Base-by-base conservation (phyloP, 2,329 filamentous ascomycete species). In the Xylaria sp. region DNA sequence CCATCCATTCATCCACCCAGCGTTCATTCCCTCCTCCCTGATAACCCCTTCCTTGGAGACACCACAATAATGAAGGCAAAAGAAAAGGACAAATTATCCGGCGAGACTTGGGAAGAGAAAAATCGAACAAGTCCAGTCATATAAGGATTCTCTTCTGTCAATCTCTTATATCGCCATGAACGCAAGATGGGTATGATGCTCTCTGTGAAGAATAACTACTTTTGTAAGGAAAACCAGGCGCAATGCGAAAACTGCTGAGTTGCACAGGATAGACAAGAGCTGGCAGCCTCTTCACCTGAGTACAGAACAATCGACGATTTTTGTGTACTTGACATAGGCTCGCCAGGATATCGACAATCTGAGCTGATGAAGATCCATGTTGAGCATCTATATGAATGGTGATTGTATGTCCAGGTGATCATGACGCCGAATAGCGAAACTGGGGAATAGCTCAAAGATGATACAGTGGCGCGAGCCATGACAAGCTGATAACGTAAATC, bases 101-200 rank as follows among this genome's bases (percentile, higher is more conserved):
- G 25, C 54, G 63, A 64, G 69, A 69, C 58, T 66, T 28, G 28
- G 28, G n/a, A 41, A 25, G 51, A 46, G n/a, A 61, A 64, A 36
- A 55, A 66, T 36, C 15, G 23, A 48, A 48, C 28, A 65, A 70
- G 62, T 33, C 46, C 51, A 55, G 59, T 62, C 62, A 61, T 62
- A 66, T 43, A 60, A 64, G n/a, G 20, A 57, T 56, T 62, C 41
- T 64, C 46, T 43, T 23, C 49, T 62, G 64, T 31, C 28, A 51
- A n/a, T 48, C 13, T 48, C 57, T 62, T 60, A 31, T 49, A 61
- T 59, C 58, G 36, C 46, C 49, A 52, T 64, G 49, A 68, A 68
- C 61, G 55, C 66, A 64, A 62, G 28, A 54, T 65, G 71, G 71
- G 71, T 71, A 71, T 72, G 66, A 71, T 60, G 59, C 61, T 62